phyloP scores from a whole-genome alignment of 768 basidiomycete species.

The Amanita rubescens region DNA sequence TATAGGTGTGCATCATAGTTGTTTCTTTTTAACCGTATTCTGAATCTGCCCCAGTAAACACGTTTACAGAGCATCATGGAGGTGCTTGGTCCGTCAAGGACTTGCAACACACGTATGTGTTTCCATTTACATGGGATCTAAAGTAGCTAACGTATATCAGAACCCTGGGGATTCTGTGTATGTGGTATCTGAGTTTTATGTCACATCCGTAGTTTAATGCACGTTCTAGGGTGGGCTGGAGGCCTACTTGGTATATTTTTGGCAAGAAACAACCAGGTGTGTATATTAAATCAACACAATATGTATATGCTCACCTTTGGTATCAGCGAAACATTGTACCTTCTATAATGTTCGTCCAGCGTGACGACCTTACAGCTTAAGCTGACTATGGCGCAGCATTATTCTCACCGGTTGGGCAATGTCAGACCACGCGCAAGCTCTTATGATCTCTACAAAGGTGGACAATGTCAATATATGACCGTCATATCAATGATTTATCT shows the following conservation, averaged over 20 bases:
- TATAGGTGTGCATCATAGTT: constrained; percentile 36
- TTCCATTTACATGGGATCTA: background rate
- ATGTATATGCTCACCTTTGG: constrained; percentile 2
- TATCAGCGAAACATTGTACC: constrained; percentile 73
- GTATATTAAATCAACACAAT: constrained; percentile 9
- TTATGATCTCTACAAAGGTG: constrained; percentile 81
- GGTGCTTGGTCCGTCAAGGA: constrained; percentile 82
- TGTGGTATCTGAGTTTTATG: constrained; percentile 13
- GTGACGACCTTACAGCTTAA: background rate
- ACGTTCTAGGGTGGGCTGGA: constrained; percentile 76
- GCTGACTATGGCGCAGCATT: constrained; percentile 39
- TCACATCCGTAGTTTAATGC: constrained; percentile 4
- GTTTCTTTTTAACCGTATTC: background rate
- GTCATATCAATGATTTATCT: background rate
- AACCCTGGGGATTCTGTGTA: constrained; percentile 68
- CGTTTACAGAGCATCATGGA: constrained; percentile 88
- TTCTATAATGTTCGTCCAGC: constrained; percentile 54
- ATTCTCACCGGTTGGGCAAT: constrained; percentile 93
- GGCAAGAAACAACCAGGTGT: constrained; percentile 66
- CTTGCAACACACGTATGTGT: constrained; percentile 85
- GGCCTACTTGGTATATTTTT: constrained; percentile 85
- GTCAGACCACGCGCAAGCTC: constrained; percentile 80
- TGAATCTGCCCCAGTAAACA: constrained; percentile 52
- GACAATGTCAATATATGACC: background rate
- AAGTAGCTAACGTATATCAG: constrained; percentile 25